Evolutionary conservation across 1,139 yeast genomes (phyloP).

Genomic region (Blastobotrys proliferans): DNA sequence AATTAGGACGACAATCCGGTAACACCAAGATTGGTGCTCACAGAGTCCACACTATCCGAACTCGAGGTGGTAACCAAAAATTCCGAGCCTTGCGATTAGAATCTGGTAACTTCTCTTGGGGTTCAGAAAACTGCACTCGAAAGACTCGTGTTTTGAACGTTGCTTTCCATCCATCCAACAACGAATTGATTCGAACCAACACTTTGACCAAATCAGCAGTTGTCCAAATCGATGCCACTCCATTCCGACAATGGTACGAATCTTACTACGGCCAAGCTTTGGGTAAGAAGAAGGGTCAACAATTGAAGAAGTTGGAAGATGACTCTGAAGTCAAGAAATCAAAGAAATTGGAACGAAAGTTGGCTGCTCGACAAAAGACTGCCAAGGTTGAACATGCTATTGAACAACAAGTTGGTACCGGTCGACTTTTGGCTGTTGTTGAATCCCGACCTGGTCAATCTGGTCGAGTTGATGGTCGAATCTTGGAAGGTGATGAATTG

Average conservation of each 20-base stretch:
- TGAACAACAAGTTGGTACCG: constrained; percentile 95
- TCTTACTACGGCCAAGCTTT: constrained; percentile 93
- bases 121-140: constrained; percentile 96
- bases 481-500: constrained; percentile 99
- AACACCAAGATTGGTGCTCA: constrained; percentile 98
- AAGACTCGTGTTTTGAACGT: constrained; percentile 99
- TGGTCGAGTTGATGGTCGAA: constrained; percentile 99
- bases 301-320: constrained; percentile 35
- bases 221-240: constrained; percentile 99
- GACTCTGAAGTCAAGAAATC: constrained; percentile 49
- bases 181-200: constrained; percentile 99
- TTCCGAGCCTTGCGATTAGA: constrained; percentile 99
- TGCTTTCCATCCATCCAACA: constrained; percentile 99
- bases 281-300: constrained; percentile 68
- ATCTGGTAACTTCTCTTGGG: constrained; percentile 99
- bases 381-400: constrained; percentile 88
- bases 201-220: constrained; percentile 98
- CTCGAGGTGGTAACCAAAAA: constrained; percentile 99
- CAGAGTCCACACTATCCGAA: constrained; percentile 98
- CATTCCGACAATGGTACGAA: constrained; percentile 99
- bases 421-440: constrained; percentile 97
- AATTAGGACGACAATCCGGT: constrained; percentile 99
- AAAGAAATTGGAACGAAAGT: constrained; percentile 82
- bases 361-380: constrained; percentile 82
- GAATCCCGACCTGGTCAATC: constrained; percentile 99